Evolutionary conservation across 345 rosid genomes (phyloP).

Genomic region (Aegle marmelos): DNA sequence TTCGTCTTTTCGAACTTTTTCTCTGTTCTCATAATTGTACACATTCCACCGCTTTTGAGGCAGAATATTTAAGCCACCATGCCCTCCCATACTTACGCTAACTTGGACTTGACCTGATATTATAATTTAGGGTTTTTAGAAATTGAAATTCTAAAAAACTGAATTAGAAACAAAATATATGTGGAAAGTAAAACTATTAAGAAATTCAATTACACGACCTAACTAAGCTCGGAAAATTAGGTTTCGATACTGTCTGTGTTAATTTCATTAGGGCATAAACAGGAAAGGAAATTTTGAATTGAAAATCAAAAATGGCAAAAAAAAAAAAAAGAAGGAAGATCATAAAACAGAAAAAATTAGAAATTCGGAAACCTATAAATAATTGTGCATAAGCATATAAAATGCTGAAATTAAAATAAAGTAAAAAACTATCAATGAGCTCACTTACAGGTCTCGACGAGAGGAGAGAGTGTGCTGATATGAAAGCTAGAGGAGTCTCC

Average conservation of each 20-base stretch:
- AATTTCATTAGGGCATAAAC: background rate
- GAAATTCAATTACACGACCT: background rate
- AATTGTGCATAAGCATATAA: too few relatives aligned
- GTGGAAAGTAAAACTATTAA: background rate
- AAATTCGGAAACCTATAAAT: too few relatives aligned
- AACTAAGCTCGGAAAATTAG: background rate
- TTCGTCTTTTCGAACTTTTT: conserved; percentile 78
- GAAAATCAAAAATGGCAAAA: background rate
- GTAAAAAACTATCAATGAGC: background rate
- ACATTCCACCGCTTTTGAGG: conserved; percentile 98
- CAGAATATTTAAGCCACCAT: conserved; percentile 89
- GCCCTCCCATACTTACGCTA: conserved; percentile 70
- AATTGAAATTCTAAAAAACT: background rate
- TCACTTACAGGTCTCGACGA: background rate
- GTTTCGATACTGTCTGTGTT: background rate
- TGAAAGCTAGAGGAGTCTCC: background rate
- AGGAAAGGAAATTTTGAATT: background rate
- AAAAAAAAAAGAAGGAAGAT: background rate
- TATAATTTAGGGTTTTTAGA: background rate
- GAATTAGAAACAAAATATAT: background rate
- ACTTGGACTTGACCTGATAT: background rate
- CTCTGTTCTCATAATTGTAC: conserved; percentile 78
- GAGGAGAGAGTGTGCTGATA: background rate
- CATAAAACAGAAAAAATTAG: too few relatives aligned
- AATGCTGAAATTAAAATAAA: too few relatives aligned